Percentiles rank a stretch among this genome's conserved stretches.
These are phyloP conservation scores for Aspergillus latus DNA, from an alignment of 2,329 filamentous ascomycete species.

Conservation along the genomic window DNA sequence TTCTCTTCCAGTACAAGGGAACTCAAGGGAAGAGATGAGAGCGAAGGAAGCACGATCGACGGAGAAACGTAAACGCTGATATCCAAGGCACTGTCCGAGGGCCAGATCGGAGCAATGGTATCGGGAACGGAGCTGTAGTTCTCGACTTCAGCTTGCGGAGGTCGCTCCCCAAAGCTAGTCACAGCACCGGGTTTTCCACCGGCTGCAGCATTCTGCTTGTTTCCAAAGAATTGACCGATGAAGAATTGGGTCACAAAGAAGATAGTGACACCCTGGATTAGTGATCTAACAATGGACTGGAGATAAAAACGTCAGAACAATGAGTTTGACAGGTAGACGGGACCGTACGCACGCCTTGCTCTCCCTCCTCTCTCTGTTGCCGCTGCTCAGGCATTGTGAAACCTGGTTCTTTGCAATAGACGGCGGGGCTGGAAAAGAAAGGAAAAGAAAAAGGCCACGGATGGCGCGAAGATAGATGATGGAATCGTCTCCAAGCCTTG, in stretches of 20 bases:
- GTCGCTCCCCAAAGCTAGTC: slow-evolving; percentile 65
- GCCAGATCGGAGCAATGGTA: slow-evolving; percentile 87
- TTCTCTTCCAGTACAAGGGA: slow-evolving; percentile 77
- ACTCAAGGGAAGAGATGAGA: slow-evolving; percentile 65
- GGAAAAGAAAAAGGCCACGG: slow-evolving; percentile 21
- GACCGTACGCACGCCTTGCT: slow-evolving; percentile 31
- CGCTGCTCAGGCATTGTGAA: slow-evolving; percentile 42
- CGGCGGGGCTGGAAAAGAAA: slow-evolving; percentile 16
- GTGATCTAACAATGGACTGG: slow-evolving; percentile 44
- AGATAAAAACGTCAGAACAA: slow-evolving; percentile 24
- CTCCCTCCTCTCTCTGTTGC: slow-evolving; percentile 37
- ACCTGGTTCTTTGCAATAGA: slow-evolving; percentile 13
- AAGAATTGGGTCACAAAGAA: slow-evolving; percentile 61
- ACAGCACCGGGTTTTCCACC: slow-evolving; percentile 43
- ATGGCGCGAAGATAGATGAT: slow-evolving; percentile 11
- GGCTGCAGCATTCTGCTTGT: slow-evolving; percentile 29
- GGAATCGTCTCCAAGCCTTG: not conserved
- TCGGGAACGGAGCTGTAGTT: slow-evolving; percentile 54
- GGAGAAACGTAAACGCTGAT: slow-evolving; percentile 81
- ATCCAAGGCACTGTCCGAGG: slow-evolving; percentile 73
- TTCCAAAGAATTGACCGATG: slow-evolving; percentile 55
- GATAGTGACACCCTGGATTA: slow-evolving; percentile 58
- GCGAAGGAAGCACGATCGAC: slow-evolving; percentile 63
- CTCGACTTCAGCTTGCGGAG: slow-evolving; percentile 46
- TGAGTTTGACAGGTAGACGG: not conserved